Conservation (phyloP, 768 basidiomycete genomes). For the Mycena kentingensis region DNA sequence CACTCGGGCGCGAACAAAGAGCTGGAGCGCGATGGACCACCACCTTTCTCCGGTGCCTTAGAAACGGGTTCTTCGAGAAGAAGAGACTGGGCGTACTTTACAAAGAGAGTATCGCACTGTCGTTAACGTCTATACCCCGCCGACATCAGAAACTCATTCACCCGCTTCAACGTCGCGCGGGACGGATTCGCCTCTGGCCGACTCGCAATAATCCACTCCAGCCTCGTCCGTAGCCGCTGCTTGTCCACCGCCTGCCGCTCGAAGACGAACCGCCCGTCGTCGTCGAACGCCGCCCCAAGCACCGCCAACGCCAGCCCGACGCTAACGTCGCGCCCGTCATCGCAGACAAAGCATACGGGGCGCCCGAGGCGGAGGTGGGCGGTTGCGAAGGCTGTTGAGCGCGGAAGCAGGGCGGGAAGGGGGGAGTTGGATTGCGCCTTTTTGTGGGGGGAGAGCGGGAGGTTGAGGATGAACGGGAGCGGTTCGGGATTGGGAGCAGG, state of each 20-base stretch:
- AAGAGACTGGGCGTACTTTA: too few relatives aligned
- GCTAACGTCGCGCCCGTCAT: conserved; percentile 60
- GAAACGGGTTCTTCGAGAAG: too few relatives aligned
- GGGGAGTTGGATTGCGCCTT: conserved; percentile 51
- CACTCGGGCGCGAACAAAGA: too few relatives aligned
- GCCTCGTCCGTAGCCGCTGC: conserved; percentile 62
- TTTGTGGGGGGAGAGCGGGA: conserved; percentile 47
- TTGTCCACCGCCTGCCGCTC: conserved; percentile 44
- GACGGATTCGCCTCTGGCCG: conserved; percentile 81
- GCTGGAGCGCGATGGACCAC: too few relatives aligned
- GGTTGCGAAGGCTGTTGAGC: conserved; percentile 47
- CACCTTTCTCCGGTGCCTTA: too few relatives aligned
- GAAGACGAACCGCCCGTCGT: conserved; percentile 42
- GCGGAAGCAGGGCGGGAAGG: conserved; percentile 49
- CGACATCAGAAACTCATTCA: conserved; percentile 74
- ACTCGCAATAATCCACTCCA: conserved; percentile 86
- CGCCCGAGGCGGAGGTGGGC: conserved; percentile 37
- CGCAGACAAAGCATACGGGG: conserved; percentile 53
- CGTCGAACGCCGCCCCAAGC: conserved; percentile 59
- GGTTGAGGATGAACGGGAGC: conserved; percentile 8
- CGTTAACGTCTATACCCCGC: too few relatives aligned
- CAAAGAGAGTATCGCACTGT: too few relatives aligned
- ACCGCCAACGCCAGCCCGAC: conserved; percentile 65
- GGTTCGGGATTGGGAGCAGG: neutral
- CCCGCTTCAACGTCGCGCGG: conserved; percentile 73